Percentiles rank a stretch among this genome's conserved stretches.
phyloP scores from a whole-genome alignment of 352 stramenopile species.

The Phytophthora niederhauseri region DNA sequence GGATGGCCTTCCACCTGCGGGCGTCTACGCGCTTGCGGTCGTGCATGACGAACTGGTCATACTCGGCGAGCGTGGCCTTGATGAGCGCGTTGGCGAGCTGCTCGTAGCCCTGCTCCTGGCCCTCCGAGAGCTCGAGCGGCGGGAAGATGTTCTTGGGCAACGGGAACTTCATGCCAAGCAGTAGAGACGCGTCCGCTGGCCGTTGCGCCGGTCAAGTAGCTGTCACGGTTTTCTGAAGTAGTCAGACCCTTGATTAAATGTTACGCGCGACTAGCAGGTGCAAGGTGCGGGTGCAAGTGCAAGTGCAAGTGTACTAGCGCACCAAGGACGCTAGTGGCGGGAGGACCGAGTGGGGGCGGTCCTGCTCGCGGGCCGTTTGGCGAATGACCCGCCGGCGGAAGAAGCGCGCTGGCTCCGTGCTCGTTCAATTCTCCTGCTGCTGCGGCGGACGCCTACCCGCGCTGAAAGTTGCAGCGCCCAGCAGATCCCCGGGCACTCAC shows the following conservation, averaged over 20 bases:
- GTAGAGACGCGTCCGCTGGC: not conserved
- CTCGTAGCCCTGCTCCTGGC: conserved; percentile 51
- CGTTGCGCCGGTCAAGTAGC: conserved; percentile 8
- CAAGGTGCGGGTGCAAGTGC: not conserved
- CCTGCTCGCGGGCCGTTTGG: conserved; percentile 26
- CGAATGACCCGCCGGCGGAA: conserved; percentile 41
- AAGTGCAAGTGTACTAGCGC: conserved; percentile 17
- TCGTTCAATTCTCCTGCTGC: not conserved
- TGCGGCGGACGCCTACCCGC: not conserved
- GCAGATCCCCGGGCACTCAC: conserved; percentile 33
- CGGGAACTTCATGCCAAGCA: conserved; percentile 55
- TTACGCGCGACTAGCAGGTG: not conserved
- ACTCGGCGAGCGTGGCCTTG: conserved; percentile 49
- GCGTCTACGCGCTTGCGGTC: conserved; percentile 46
- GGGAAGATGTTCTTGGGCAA: conserved; percentile 54
- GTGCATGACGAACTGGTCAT: conserved; percentile 50
- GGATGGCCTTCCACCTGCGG: conserved; percentile 49
- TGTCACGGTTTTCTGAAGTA: conserved; percentile 22
- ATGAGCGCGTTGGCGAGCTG: conserved; percentile 57
- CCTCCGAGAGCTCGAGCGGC: conserved; percentile 44
- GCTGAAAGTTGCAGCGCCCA: conserved; percentile 10
- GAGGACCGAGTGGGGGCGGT: conserved; percentile 12
- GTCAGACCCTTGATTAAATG: not conserved
- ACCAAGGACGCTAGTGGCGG: conserved; percentile 16
- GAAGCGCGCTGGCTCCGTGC: conserved; percentile 23